Conservation (phyloP, 225 moss, liverwort and hornwort genomes). For the Antitrichia curtipendula region DNA sequence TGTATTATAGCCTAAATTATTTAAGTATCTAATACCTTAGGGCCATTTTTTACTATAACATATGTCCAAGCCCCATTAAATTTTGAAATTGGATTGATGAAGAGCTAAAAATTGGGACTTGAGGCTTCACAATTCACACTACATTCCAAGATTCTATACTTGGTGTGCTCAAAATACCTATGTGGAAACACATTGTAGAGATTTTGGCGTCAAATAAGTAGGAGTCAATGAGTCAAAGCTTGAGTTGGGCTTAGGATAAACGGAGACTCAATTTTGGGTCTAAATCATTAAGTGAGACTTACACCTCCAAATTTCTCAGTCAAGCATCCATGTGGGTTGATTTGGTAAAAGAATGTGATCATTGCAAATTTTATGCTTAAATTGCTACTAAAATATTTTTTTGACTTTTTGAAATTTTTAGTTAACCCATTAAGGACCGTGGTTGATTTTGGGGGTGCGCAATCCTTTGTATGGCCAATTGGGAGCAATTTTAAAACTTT, state of each 20-base stretch:
- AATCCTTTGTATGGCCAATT: too few species aligned
- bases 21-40: background rate
- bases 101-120: background rate
- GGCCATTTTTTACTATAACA: accelerated
- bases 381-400: background rate
- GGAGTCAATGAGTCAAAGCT: too few species aligned
- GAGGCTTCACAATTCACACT: too few species aligned
- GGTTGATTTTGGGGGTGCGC: too few species aligned
- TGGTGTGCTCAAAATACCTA: background rate
- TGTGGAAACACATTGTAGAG: too few species aligned
- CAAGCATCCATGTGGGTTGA: background rate
- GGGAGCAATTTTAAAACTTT: too few species aligned
- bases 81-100: background rate
- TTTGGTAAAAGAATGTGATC: background rate
- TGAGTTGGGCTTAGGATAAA: too few species aligned
- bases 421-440: too few species aligned
- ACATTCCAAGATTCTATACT: background rate
- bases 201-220: too few species aligned
- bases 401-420: background rate
- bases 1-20: background rate
- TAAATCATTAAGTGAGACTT: too few species aligned
- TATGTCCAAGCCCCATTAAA: background rate
- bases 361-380: accelerated
- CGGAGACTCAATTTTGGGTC: too few species aligned
- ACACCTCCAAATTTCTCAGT: too few species aligned